Evolutionary conservation across 2,329 filamentous ascomycete species (phyloP), one percentile per base, ranked within the genome.

Genomic region (Pseudogymnoascus sp.): DNA sequence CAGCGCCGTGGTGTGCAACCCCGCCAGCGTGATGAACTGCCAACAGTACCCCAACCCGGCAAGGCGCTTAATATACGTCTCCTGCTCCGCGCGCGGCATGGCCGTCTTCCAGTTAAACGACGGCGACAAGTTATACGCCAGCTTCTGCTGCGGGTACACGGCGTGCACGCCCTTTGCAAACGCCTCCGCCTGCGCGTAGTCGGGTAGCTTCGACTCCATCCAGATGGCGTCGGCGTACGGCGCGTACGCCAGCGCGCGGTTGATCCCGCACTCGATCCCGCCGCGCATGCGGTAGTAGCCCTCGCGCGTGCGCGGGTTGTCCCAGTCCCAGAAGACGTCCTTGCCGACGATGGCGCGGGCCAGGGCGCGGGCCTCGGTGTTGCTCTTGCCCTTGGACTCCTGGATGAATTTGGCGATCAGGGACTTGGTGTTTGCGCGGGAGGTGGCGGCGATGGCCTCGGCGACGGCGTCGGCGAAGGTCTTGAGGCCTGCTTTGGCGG

Each of bases 81-180:
- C 91, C 79, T 99, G 95, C 76, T 97, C 93, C 62, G 84, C 82
- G 69, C 89, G 86, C 50, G 91, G 83, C 93, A 97, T 97, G 71
- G 93, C 95, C 64, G 92, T 84, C 82, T 97, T 97, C 95, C 95
- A 99, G 86, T 99, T 99, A 88, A 99, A 99, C 3, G 92, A 96
- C 31, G 95, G 95, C 0, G 92, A 97, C 68, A 99, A 88, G 82
- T 99, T 99, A 82, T 99, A 99, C 4, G 95, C 89, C 65, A 99
- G 89, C 90, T 99, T 99, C 78, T 97, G 91, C 79, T 99, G 90
- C 0, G 95, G 95, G 86, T 89, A 97, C 9, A 92, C 91, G 64
- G 91, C 89, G 77, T 97, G 95, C 42, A 99, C 93, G 60, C 95
- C 93, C 47, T 90, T 83, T 33, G 95, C 93, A 71, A 99, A 99